Evolutionary conservation across 257 asterid species (phyloP), one percentile per base, ranked within the genome.

Genomic region (Lycium ferocissimum): DNA sequence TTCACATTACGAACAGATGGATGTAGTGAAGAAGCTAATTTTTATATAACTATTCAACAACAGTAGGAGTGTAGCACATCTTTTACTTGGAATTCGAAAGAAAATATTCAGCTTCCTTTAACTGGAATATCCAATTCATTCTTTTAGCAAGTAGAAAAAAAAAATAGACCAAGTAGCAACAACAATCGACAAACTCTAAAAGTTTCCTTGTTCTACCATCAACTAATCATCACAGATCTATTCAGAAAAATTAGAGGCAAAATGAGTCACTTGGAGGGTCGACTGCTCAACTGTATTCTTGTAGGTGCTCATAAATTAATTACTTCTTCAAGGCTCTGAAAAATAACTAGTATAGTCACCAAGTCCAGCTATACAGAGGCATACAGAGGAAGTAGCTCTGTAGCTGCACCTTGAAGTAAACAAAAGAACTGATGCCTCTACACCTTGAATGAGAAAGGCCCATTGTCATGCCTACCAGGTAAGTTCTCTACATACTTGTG

Each of bases 401-500:
- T 26, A 26, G 33, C 33, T 26, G 33, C 33, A 26, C 33, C 33
- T 26, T 26, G 33, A 26, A 26, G 33, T 26, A 26, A 26, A 26
- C 33, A 26, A 26, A 26, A 26, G 33, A 26, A 26, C 33, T 26
- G 33, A 26, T 26, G 33, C 33, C 33, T 26, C 33, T 26, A 26
- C 33, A 26, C 33, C 33, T 26, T 26, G 33, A 26, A 26, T 26
- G 33, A 26, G 33, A 26, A 26, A 26, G 33, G 33, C 33, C 33
- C 33, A 26, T 26, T 26, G 1, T 26, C 33, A 26, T 26, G 33
- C 33, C 33, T 26, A 26, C 33, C 33, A 26, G 17, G 47, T 47
- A 51, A 76, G 43, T 22, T 26, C 61, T 75, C 45, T 51, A 76
- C 63, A 51, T 13, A 76, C 38, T 51, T 76, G 45, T 51, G 82